Evolutionary conservation across 345 rosid species (phyloP).

Genomic region (Excoecaria cochinchinensis): DNA sequence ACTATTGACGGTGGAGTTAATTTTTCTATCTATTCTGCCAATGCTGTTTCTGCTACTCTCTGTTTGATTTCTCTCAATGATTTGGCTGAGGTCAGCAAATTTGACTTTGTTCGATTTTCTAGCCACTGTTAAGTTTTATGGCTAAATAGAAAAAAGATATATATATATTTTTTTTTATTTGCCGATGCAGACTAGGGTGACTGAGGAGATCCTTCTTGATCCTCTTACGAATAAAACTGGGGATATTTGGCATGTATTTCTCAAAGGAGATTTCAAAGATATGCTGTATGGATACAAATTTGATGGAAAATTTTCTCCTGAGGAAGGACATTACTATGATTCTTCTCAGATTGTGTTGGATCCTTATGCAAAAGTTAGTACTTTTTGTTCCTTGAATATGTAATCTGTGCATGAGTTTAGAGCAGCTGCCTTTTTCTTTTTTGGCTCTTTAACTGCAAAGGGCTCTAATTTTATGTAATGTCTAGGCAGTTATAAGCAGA

Average conservation of each 20-base stretch:
- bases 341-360: conserved; percentile 64
- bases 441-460: background rate
- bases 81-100: conserved; percentile 51
- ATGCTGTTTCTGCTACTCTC: conserved; percentile 71
- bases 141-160: no score
- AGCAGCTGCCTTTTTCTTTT: background rate
- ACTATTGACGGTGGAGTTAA: conserved; percentile 70
- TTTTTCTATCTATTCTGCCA: conserved; percentile 71
- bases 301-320: conserved; percentile 68
- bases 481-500: conserved; percentile 83
- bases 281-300: conserved; percentile 79
- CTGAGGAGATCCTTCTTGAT: conserved; percentile 69
- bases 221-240: conserved; percentile 70
- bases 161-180: background rate
- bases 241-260: conserved; percentile 77
- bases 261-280: conserved; percentile 69
- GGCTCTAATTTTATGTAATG: conserved; percentile 15
- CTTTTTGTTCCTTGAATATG: background rate
- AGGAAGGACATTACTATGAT: conserved; percentile 67
- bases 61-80: conserved; percentile 64
- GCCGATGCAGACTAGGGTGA: conserved; percentile 60
- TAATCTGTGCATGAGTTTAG: background rate
- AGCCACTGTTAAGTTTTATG: no score
- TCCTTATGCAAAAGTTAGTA: conserved; percentile 84
- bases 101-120: background rate